Conservation (phyloP, 257 asterid species). For the Nicotiana benthamiana region DNA sequence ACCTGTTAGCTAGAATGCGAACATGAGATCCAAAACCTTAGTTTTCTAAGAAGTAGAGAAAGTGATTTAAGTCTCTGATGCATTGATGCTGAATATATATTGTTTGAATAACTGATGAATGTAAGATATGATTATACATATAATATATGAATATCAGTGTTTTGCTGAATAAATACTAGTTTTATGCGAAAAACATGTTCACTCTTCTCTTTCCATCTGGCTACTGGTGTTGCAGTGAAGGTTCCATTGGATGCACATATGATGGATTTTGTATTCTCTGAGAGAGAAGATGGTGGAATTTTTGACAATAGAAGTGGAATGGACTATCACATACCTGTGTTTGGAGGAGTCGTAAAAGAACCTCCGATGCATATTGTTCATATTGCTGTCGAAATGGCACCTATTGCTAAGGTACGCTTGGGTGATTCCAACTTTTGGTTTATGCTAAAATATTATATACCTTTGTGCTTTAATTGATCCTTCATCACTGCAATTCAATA, state of each 20-base stretch:
- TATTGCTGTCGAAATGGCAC: constrained; percentile 97
- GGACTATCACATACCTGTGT: constrained; percentile 95
- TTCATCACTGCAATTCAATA: background rate
- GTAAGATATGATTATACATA: background rate
- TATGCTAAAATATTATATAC: background rate
- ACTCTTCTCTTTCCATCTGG: constrained; percentile 7
- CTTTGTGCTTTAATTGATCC: background rate
- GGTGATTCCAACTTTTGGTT: background rate
- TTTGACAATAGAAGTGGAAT: constrained; percentile 82
- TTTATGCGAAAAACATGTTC: constrained; percentile 5
- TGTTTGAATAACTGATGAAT: background rate
- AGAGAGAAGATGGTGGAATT: constrained; percentile 76
- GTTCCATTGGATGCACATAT: constrained; percentile 91
- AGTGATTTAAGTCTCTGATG: background rate
- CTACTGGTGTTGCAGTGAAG: constrained; percentile 51
- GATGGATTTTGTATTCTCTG: constrained; percentile 98
- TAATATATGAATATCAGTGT: background rate
- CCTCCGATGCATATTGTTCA: constrained; percentile 95
- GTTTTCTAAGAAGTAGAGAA: background rate
- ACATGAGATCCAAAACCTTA: background rate
- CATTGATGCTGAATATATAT: background rate
- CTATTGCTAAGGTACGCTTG: constrained; percentile 82
- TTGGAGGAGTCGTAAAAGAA: constrained; percentile 73
- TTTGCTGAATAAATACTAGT: background rate
- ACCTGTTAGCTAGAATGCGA: background rate